Evolutionary conservation across 441 rosid species (phyloP).

Genomic region (Flueggea neowawraea): DNA sequence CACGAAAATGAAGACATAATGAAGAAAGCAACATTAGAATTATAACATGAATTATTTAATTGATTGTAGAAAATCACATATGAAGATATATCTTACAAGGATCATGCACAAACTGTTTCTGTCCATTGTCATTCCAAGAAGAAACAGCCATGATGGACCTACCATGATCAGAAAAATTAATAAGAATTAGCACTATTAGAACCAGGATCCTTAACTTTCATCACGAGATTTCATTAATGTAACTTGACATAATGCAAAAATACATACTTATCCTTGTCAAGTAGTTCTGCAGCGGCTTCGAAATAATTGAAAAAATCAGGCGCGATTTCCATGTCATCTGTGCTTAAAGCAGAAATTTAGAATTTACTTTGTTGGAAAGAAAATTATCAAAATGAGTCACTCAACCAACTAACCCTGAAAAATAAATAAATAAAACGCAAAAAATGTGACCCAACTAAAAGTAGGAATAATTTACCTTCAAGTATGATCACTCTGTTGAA

Average conservation of each 20-base stretch:
- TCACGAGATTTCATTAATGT: background rate
- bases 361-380: background rate
- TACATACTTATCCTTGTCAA: constrained; percentile 88
- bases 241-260: constrained; percentile 5
- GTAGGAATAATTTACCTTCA: constrained; percentile 56
- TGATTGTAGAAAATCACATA: too few species aligned
- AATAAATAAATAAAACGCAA: constrained; percentile 11
- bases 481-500: constrained; percentile 82
- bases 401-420: background rate
- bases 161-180: constrained; percentile 11
- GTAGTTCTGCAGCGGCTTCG: constrained; percentile 87
- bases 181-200: constrained; percentile 14
- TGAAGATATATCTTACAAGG: constrained; percentile 19
- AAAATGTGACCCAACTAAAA: background rate
- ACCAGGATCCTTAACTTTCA: constrained; percentile 1
- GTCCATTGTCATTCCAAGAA: constrained; percentile 99
- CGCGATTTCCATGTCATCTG: constrained; percentile 99
- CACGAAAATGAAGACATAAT: too few species aligned
- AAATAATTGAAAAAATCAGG: constrained; percentile 95
- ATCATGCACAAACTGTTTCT: constrained; percentile 94
- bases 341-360: constrained; percentile 26
- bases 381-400: too few species aligned
- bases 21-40: too few species aligned
- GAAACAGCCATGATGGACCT: constrained; percentile 99
- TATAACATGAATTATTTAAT: too few species aligned